Conservation (phyloP, 2,329 filamentous ascomycete species). For the Fusarium solani-melongenae region DNA sequence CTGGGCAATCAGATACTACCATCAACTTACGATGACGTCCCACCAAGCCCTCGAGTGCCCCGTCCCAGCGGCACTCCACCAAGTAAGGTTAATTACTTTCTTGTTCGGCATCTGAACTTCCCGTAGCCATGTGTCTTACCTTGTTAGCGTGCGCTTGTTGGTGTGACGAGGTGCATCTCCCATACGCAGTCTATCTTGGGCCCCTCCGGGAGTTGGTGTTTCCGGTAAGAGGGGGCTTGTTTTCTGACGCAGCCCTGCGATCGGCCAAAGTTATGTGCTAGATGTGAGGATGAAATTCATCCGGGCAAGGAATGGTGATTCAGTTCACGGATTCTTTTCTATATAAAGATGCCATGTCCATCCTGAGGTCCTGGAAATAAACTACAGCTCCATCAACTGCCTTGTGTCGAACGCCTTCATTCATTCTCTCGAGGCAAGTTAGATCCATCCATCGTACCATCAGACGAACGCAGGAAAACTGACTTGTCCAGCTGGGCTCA, state of each 20-base stretch:
- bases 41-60: background rate
- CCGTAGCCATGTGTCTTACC: background rate
- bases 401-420: constrained; percentile 7
- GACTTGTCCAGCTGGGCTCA: constrained; percentile 30
- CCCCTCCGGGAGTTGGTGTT: constrained; percentile 5
- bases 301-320: background rate
- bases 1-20: background rate
- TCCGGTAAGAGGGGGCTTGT: constrained; percentile 19
- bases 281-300: background rate
- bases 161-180: background rate
- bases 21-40: background rate
- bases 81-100: background rate
- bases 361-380: background rate
- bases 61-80: background rate
- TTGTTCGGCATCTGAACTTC: background rate
- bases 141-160: background rate
- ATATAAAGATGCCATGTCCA: constrained; percentile 10
- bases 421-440: constrained; percentile 35
- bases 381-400: background rate
- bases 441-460: background rate
- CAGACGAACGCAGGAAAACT: background rate
- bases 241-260: constrained; percentile 10
- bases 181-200: background rate
- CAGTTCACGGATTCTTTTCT: background rate
- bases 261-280: background rate